phyloP scores from a whole-genome alignment of 495 filamentous ascomycete genomes.

The Glarea lozoyensis region DNA sequence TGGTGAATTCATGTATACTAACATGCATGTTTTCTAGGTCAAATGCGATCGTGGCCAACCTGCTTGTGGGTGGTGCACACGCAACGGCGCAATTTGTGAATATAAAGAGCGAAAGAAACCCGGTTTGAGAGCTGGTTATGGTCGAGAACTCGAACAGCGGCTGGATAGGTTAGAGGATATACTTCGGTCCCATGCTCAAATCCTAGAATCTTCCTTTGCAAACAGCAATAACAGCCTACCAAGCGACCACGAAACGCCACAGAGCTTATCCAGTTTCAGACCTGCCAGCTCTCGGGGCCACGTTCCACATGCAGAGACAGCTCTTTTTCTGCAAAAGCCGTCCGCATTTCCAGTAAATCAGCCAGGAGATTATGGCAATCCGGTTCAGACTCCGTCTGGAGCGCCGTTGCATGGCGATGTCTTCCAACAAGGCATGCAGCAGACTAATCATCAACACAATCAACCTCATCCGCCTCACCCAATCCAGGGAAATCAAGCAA shows the following conservation, averaged over 20 bases:
- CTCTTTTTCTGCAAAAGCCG: slow-evolving; percentile 54
- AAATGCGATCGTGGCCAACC: slow-evolving; percentile 80
- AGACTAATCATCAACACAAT: slow-evolving; percentile 7
- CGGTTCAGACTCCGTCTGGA: slow-evolving; percentile 18
- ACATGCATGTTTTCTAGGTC: slow-evolving; percentile 34
- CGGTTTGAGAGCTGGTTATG: slow-evolving; percentile 65
- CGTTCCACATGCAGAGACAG: slow-evolving; percentile 50
- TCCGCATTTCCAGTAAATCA: slow-evolving; percentile 26
- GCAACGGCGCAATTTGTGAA: slow-evolving; percentile 69
- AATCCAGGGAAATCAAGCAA: slow-evolving; percentile 14
- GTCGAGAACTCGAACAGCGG: slow-evolving; percentile 76
- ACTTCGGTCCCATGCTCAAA: slow-evolving; percentile 38
- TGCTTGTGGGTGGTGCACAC: slow-evolving; percentile 79
- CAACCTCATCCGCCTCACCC: slow-evolving; percentile 2
- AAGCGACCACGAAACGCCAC: slow-evolving; percentile 34
- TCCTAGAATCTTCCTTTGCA: slow-evolving; percentile 27
- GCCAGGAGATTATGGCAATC: slow-evolving; percentile 17
- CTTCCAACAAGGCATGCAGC: slow-evolving; percentile 17
- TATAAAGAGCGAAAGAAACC: slow-evolving; percentile 85
- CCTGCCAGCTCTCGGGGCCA: slow-evolving; percentile 27
- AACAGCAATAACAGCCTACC: slow-evolving; percentile 31
- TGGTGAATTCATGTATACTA: too few species aligned
- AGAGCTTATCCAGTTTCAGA: slow-evolving; percentile 24
- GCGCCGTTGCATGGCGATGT: slow-evolving; percentile 15
- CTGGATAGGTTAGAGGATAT: slow-evolving; percentile 50